Evolutionary conservation across 371 early-diverging fungal genomes (phyloP).

Genomic region (Nematocida sp.): DNA sequence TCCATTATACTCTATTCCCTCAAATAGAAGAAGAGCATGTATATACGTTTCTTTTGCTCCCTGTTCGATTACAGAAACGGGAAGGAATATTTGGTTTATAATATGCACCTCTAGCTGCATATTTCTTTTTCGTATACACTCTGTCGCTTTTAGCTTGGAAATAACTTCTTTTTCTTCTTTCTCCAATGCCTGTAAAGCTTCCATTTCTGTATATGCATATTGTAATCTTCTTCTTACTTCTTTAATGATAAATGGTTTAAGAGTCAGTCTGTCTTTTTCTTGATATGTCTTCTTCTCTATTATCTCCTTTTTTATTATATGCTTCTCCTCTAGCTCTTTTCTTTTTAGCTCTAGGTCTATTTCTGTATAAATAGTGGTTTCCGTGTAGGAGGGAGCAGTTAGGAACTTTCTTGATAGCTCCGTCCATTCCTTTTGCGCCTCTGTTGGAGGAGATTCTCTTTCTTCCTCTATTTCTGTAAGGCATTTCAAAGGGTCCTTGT

Average conservation of each 20-base stretch:
- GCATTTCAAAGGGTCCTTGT: not conserved
- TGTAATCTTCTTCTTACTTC: conserved; percentile 27
- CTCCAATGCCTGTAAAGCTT: conserved; percentile 39
- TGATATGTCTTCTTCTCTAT: conserved; percentile 37
- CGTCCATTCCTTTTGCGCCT: conserved; percentile 21
- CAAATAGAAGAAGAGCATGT: not conserved
- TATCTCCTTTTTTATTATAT: conserved; percentile 43
- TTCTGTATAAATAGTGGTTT: conserved; percentile 50
- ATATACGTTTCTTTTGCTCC: conserved; percentile 9
- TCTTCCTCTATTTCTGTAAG: conserved; percentile 25
- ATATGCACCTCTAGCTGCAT: conserved; percentile 22
- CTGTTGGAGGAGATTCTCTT: not conserved
- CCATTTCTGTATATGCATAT: conserved; percentile 34
- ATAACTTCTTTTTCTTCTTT: conserved; percentile 33
- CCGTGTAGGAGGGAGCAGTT: conserved; percentile 19
- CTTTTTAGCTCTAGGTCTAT: conserved; percentile 45
- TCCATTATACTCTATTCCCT: conserved; percentile 23
- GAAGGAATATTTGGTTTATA: conserved; percentile 17
- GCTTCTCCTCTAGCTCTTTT: conserved; percentile 28
- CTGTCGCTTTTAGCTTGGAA: conserved; percentile 27
- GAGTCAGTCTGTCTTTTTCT: not conserved
- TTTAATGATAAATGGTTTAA: conserved; percentile 9
- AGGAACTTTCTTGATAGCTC: conserved; percentile 22
- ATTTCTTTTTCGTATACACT: conserved; percentile 34
- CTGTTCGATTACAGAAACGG: not conserved